Evolutionary conservation across 164 flowering plant species (phyloP).

Genomic region (Vitis vinifera): DNA sequence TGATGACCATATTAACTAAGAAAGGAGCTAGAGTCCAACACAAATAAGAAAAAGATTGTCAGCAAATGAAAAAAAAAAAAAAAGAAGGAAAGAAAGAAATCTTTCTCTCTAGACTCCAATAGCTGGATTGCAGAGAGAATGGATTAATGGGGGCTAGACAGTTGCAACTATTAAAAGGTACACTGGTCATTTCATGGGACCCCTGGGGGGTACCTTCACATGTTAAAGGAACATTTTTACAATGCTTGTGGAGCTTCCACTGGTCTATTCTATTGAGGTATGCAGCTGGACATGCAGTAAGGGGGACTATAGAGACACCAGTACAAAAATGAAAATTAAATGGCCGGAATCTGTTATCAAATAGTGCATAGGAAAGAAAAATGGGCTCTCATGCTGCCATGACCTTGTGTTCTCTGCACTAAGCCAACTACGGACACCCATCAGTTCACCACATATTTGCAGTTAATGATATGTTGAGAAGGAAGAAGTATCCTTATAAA

Average conservation of each 20-base stretch:
- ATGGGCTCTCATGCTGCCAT: too few relatives aligned
- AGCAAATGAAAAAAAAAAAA: background rate
- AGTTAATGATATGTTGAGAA: slow-evolving; percentile 20
- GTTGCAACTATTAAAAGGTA: background rate
- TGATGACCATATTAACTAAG: too few relatives aligned
- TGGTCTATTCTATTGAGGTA: background rate
- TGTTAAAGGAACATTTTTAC: too few relatives aligned
- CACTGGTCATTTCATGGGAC: background rate
- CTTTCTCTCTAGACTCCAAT: background rate
- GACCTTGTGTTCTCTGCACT: background rate
- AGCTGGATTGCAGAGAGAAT: background rate
- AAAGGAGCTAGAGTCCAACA: too few relatives aligned
- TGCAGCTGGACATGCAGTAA: background rate
- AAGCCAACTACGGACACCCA: slow-evolving; percentile 17
- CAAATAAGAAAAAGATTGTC: too few relatives aligned
- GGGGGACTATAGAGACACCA: too few relatives aligned
- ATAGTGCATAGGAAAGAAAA: too few relatives aligned
- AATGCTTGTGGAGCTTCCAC: too few relatives aligned
- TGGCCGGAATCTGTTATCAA: too few relatives aligned
- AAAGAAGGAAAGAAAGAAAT: background rate
- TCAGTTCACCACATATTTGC: slow-evolving; percentile 21
- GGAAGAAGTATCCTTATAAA: slow-evolving; percentile 2
- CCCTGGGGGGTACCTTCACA: too few relatives aligned
- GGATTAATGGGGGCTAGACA: background rate
- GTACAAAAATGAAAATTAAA: too few relatives aligned